Base-by-base conservation (phyloP, 1,284 basidiomycete species). In the Pisolithus thermaeus region DNA sequence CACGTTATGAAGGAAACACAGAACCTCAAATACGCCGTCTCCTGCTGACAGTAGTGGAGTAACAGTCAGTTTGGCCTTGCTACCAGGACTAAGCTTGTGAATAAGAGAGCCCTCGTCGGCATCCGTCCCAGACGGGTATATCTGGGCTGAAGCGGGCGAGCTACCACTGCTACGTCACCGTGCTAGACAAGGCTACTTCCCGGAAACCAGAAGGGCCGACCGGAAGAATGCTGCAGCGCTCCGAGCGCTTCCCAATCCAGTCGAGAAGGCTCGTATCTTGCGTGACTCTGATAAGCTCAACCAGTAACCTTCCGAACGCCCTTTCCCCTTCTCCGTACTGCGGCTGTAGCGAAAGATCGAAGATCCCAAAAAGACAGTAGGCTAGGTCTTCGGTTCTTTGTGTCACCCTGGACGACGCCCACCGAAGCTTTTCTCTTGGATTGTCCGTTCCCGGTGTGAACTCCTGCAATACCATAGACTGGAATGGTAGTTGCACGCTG, bases 291-390 rank as follows among this genome's bases (percentile, higher is more conserved):
- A 50, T 44, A 20, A 53, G 40, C 32, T 53, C 48, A 16, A 42
- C 25, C 16, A 46, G 20, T 23, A 50, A 37, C 45, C 49, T 46
- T 18, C 28, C 25, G 18, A 53, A 50, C 11, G 52, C 52, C 25
- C 44, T 53, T 16, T 50, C 49, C 35, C 45, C 45, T 32, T 50
- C 52, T 38, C 52, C 52, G 23, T 53, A 53, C 11, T 42, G 39
- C n/a, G 45, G 28, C 18, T 44, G 32, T n/a, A 53, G 23, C 9
- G 37, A 18, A 41, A 53, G 32, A 45, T 47, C 52, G 32, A 53
- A 50, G 38, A 50, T 53, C 20, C 52, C 49, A 20, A 47, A 32
- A 18, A 53, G 30, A 23, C 42, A 53, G 42, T 53, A 53, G 6
- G 41, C 52, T 3, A 46, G 44, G 20, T 53, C 52, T 36, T 53